Percentiles rank a stretch among this genome's conserved stretches.
Conservation (phyloP, 1,284 basidiomycete genomes). For the Stereum hirsutum region DNA sequence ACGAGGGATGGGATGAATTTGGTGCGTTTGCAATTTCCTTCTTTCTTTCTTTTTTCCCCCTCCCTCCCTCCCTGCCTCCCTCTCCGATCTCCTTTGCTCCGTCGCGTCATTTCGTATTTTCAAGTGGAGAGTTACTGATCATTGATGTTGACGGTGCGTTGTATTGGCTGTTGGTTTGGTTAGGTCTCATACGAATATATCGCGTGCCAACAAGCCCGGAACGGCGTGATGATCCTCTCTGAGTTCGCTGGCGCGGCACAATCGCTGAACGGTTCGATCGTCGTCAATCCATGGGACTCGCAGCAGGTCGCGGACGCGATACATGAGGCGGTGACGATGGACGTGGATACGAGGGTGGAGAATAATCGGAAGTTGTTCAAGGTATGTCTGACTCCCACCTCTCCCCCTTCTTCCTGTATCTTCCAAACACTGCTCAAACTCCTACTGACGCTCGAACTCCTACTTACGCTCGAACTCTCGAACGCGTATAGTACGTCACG, state of each 20-base stretch:
- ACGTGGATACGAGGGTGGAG: slow-evolving; percentile 68
- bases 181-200: slow-evolving; percentile 99
- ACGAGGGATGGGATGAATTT: slow-evolving; percentile 99
- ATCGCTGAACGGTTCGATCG: slow-evolving; percentile 85
- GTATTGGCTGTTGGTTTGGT: slow-evolving; percentile 3
- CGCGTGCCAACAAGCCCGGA: slow-evolving; percentile 86
- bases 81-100: slow-evolving; percentile 5
- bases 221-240: slow-evolving; percentile 96
- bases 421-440: slow-evolving; percentile 3
- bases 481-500: slow-evolving; percentile 61
- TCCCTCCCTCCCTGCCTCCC: not conserved
- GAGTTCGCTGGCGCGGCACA: slow-evolving; percentile 99
- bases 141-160: too few relatives aligned
- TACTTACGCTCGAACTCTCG: not conserved
- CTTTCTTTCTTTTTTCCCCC: not conserved
- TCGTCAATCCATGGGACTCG: slow-evolving; percentile 95
- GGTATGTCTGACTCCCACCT: not conserved
- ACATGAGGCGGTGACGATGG: slow-evolving; percentile 89
- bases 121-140: too few relatives aligned
- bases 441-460: slow-evolving; percentile 10
- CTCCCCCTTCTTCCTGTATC: slow-evolving; percentile 9
- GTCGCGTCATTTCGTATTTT: slow-evolving; percentile 4
- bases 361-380: slow-evolving; percentile 95
- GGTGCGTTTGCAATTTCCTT: slow-evolving; percentile 36
- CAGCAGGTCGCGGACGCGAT: slow-evolving; percentile 96